phyloP scores from a whole-genome alignment of 1,139 yeast genomes.

The Debaryomyces psychrophilus region DNA sequence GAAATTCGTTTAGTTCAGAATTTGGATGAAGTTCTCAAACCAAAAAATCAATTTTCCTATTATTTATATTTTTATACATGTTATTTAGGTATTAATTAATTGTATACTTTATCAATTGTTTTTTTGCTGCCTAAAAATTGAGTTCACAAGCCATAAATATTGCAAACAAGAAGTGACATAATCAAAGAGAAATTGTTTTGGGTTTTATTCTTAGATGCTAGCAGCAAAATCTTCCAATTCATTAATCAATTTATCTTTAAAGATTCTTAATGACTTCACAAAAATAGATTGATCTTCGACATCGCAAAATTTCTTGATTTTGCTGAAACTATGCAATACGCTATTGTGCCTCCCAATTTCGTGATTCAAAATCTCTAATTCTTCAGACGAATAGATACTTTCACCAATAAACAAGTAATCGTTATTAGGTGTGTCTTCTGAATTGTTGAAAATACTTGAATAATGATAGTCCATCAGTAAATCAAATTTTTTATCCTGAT shows the following conservation, averaged over 20 bases:
- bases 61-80: too few relatives aligned
- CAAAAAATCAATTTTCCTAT: slow-evolving; percentile 9
- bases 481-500: slow-evolving; percentile 12
- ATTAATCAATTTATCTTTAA: slow-evolving; percentile 9
- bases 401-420: slow-evolving; percentile 2
- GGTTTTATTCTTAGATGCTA: not conserved
- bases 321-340: slow-evolving; percentile 2
- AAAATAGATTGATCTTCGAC: not conserved
- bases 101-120: not conserved
- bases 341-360: slow-evolving; percentile 4
- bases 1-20: slow-evolving; percentile 12
- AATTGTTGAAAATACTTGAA: slow-evolving; percentile 23
- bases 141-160: not conserved
- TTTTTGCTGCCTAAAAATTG: not conserved
- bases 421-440: slow-evolving; percentile 16
- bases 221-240: slow-evolving; percentile 8
- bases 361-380: slow-evolving; percentile 1
- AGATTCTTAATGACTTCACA: slow-evolving; percentile 5
- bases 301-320: not conserved
- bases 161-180: not conserved
- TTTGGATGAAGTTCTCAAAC: slow-evolving; percentile 13
- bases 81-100: too few relatives aligned
- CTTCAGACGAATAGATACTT: not conserved
- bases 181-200: not conserved
- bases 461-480: slow-evolving; percentile 22